These are phyloP conservation scores for Flaveria linearis DNA, from an alignment of 129 eudicot species.

Conservation along the genomic window DNA sequence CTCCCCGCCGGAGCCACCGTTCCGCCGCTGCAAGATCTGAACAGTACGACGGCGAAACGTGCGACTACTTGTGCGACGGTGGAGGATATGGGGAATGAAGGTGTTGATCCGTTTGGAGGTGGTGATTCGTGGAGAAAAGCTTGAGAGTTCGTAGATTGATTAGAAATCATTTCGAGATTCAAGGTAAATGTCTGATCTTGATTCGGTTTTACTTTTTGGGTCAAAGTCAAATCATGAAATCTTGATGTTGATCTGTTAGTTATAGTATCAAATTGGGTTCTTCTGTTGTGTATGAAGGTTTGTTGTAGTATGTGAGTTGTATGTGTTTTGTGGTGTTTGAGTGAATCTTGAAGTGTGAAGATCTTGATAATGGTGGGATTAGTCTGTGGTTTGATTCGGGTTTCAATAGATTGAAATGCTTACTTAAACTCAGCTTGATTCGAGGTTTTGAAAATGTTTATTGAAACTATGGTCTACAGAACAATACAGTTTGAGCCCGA, in stretches of 20 bases:
- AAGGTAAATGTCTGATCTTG: constrained; percentile 29
- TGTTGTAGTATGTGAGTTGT: neutral
- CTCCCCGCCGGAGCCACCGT: constrained; percentile 27
- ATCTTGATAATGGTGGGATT: neutral
- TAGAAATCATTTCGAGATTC: constrained; percentile 41
- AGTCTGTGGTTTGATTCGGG: neutral
- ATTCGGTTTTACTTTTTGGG: neutral
- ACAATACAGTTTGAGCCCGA: no score
- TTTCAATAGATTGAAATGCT: no score
- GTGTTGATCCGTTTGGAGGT: constrained; percentile 31
- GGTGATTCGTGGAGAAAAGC: constrained; percentile 39
- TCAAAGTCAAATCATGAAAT: neutral
- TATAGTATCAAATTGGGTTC: neutral
- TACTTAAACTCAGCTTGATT: no score
- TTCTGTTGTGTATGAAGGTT: neutral
- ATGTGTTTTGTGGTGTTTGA: neutral
- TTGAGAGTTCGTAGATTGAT: constrained; percentile 46
- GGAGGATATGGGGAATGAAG: constrained; percentile 49
- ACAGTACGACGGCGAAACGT: neutral
- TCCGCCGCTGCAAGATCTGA: constrained; percentile 21
- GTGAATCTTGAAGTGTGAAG: constrained; percentile 3
- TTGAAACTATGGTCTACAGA: no score
- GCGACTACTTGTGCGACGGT: constrained; percentile 44
- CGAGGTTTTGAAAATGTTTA: no score
- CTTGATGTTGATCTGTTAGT: neutral